Conservation (phyloP, 805 yeast genomes). For the Debaryomyces castellii region DNA sequence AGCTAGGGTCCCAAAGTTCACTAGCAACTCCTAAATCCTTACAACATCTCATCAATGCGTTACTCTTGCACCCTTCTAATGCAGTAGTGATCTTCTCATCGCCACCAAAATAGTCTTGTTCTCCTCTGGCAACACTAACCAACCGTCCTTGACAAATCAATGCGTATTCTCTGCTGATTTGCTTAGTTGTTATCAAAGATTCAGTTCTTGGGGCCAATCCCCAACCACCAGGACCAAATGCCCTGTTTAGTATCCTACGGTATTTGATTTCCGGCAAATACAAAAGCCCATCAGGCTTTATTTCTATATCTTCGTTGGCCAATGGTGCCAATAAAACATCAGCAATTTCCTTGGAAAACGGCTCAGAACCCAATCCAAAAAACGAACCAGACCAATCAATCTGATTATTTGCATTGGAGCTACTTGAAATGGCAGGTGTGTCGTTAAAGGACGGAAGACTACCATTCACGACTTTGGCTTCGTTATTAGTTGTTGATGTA, state of each 20-base stretch:
- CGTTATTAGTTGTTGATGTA: neutral
- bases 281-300: constrained; percentile 91
- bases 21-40: constrained; percentile 96
- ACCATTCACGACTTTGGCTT: neutral
- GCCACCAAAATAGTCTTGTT: constrained; percentile 82
- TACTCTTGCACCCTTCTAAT: constrained; percentile 94
- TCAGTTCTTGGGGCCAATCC: constrained; percentile 93
- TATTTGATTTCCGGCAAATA: constrained; percentile 95
- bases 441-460: constrained; percentile 17
- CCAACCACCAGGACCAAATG: constrained; percentile 99
- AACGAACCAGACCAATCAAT: constrained; percentile 85
- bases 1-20: constrained; percentile 95
- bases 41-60: constrained; percentile 96
- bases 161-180: constrained; percentile 88
- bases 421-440: constrained; percentile 16
- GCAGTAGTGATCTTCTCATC: constrained; percentile 91
- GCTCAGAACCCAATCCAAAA: constrained; percentile 79
- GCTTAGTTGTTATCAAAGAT: constrained; percentile 68
- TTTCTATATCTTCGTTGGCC: constrained; percentile 76
- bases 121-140: constrained; percentile 92
- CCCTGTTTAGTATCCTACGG: constrained; percentile 80
- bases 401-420: constrained; percentile 12
- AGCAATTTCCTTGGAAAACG: constrained; percentile 64
- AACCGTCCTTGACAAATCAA: constrained; percentile 83
- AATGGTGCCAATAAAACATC: constrained; percentile 62